These are phyloP conservation scores for Apiospora koreana DNA, from an alignment of 2,329 filamentous ascomycete species.

Conservation along the genomic window DNA sequence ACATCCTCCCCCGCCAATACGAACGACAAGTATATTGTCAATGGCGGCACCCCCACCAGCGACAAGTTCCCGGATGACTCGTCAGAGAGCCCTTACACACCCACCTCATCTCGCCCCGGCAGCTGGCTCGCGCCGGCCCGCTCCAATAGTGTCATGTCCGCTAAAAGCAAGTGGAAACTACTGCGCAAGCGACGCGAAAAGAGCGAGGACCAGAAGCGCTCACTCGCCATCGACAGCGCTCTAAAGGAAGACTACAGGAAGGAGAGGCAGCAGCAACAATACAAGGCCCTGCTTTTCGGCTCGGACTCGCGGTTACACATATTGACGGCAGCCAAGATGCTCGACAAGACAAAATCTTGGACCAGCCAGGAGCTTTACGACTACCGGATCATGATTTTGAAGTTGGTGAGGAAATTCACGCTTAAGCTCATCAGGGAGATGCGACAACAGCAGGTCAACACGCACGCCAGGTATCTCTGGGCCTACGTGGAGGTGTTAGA, in stretches of 20 bases:
- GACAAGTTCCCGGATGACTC: conserved; percentile 1
- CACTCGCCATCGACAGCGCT: conserved; percentile 11
- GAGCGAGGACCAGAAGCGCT: conserved; percentile 8
- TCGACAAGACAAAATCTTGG: not conserved
- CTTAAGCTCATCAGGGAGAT: conserved; percentile 9
- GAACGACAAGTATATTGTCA: conserved; percentile 12
- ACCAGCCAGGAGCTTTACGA: conserved; percentile 8
- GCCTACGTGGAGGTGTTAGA: conserved; percentile 12
- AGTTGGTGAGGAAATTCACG: conserved; percentile 2
- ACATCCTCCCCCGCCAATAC: not conserved
- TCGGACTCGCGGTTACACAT: conserved; percentile 12
- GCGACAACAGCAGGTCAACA: conserved; percentile 1
- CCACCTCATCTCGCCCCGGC: not conserved
- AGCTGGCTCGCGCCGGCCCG: not conserved
- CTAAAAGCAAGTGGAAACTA: not conserved
- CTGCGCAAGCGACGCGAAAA: not conserved
- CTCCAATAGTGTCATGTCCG: conserved; percentile 1
- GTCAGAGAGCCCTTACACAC: not conserved
- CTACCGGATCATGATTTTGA: conserved; percentile 7
- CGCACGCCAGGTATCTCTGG: conserved; percentile 12
- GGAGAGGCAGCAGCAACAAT: conserved; percentile 10
- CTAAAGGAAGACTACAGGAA: conserved; percentile 10
- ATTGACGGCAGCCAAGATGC: conserved; percentile 9
- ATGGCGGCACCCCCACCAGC: not conserved
- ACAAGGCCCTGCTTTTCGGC: conserved; percentile 12